Conservation (phyloP, 139 green algal species). For the Volvox reticuliferus region DNA sequence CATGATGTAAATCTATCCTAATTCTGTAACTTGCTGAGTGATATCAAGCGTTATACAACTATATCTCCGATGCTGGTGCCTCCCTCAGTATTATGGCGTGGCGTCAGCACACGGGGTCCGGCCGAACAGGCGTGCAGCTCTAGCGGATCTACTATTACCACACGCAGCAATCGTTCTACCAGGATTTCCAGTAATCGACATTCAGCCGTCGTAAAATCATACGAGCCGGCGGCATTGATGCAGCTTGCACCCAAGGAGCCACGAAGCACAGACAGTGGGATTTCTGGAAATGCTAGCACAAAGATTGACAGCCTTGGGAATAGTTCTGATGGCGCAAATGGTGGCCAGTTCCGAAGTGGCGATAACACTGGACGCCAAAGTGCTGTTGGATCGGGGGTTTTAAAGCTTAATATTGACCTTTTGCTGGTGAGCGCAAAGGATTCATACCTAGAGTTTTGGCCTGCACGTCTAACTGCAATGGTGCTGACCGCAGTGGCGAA, state of each 20-base stretch:
- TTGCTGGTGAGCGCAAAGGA: constrained; percentile 63
- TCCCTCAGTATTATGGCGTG: neutral
- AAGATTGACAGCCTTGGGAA: neutral
- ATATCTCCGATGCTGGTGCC: constrained; percentile 22
- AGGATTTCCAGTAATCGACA: neutral
- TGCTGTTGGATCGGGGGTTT: constrained; percentile 44
- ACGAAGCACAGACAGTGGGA: neutral
- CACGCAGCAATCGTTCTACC: no score
- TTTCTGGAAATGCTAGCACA: neutral
- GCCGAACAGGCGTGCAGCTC: constrained; percentile 20
- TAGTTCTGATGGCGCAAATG: neutral
- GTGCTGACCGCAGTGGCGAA: constrained; percentile 39
- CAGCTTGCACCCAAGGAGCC: neutral
- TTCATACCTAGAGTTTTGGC: neutral
- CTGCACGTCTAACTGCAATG: neutral
- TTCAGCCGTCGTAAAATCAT: neutral
- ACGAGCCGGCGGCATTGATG: neutral
- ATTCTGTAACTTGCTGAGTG: neutral
- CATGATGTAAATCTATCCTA: neutral
- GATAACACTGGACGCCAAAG: neutral
- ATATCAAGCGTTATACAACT: neutral
- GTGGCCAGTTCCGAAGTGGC: no score
- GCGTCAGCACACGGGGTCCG: constrained; percentile 21
- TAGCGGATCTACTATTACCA: neutral
- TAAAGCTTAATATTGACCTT: constrained; percentile 92